Base-by-base conservation (phyloP, 192 early-diverging fungal genomes). In the Coemansia erecta region DNA sequence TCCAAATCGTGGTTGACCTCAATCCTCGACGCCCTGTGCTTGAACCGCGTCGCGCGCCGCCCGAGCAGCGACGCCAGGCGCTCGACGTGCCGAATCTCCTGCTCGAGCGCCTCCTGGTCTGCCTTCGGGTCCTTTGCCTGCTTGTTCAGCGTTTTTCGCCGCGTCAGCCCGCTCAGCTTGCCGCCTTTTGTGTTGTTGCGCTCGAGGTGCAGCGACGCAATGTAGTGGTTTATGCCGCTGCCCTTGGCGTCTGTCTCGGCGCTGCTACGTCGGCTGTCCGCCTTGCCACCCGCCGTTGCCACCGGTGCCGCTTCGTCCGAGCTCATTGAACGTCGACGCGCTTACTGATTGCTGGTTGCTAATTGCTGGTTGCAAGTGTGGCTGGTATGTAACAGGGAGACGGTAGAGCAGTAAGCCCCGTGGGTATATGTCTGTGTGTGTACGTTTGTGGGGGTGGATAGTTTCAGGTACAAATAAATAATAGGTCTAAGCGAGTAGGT, bases 71-170 rank as follows among this genome's bases (percentile, higher is more conserved):
- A 78, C 13, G 70, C 66, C 22, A 78, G 58, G 22, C 70, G 64
- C 61, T 78, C 76, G 2, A 69, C 63, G 19, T 72, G 70, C 46
- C 63, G 51, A 52, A 78, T 78, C 23, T 78, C 70, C 55, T 60
- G 64, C 60, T 78, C 76, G 12, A 78, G 66, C 52, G 69, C 76
- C 24, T 57, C 53, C 53, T 78, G 76, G 76, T 78, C 76, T 2
- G 65, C 58, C 45, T 68, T 53, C 6, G 76, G 76, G 54, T 78
- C 66, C 28, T 49, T 60, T 21, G 76, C 76, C 51, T 78, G 64
- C 59, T 72, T 72, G 33, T 58, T 58, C 31, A 78, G 51, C 14
- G 76, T 78, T 51, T 56, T 68, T 51, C 76, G 76, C 21, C 76
- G 65, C 60, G 65, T 63, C 8, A 78, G 22, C 0, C 51, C n/a